phyloP scores from a whole-genome alignment of 345 rosid species.

The Litchi chinensis region DNA sequence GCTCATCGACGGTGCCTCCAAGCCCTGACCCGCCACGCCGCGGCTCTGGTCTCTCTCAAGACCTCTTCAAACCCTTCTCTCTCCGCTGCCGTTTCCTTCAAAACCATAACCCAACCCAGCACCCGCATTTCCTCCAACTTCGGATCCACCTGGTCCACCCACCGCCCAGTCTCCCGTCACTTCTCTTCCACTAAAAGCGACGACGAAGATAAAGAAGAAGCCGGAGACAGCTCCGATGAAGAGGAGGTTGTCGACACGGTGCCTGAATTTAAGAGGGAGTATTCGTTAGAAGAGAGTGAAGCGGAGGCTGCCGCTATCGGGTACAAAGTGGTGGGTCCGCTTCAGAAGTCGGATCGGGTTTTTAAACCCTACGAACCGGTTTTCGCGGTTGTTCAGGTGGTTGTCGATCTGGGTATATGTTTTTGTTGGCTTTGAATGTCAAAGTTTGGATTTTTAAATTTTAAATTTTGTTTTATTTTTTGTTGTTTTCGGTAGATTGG shows the following conservation, averaged over 20 bases:
- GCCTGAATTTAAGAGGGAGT: conserved; percentile 48
- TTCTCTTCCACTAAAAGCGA: conserved; percentile 50
- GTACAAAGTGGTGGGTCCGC: conserved; percentile 73
- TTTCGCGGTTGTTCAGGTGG: conserved; percentile 92
- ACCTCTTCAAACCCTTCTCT: conserved; percentile 6
- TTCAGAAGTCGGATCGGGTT: conserved; percentile 52
- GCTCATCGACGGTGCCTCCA: conserved; percentile 71
- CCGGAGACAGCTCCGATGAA: conserved; percentile 36
- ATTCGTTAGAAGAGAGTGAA: conserved; percentile 69
- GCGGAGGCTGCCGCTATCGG: conserved; percentile 85
- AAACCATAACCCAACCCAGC: conserved; percentile 21
- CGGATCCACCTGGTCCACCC: conserved; percentile 23
- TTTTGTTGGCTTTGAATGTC: neutral
- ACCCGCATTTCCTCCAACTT: conserved; percentile 11
- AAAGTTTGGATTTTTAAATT: neutral
- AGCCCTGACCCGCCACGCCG: conserved; percentile 47
- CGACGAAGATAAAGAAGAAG: conserved; percentile 31
- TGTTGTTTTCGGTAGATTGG: conserved; percentile 57
- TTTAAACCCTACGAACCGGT: conserved; percentile 77
- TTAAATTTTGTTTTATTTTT: too few relatives aligned
- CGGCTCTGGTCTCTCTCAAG: conserved; percentile 35
- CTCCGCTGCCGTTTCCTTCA: conserved; percentile 12
- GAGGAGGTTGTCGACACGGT: conserved; percentile 34
- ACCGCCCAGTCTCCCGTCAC: conserved; percentile 34
- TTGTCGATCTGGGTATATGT: neutral